Conservation (phyloP, 768 basidiomycete species). For the Mycena pura region DNA sequence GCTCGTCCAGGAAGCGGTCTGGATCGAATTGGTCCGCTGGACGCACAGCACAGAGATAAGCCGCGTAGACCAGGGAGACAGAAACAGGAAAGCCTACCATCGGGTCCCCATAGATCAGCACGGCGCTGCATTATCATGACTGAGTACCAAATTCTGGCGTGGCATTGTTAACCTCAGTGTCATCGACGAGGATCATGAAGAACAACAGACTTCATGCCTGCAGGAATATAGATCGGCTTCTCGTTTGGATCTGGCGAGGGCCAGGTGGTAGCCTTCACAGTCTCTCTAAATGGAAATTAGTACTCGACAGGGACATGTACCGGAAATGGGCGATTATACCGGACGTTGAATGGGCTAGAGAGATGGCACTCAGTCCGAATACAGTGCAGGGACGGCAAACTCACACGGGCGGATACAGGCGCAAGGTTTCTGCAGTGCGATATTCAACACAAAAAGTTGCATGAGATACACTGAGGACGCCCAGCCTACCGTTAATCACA, state of each 20-base stretch:
- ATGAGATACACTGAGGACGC: background rate
- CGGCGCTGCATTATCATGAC: slow-evolving; percentile 43
- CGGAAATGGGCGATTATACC: slow-evolving; percentile 7
- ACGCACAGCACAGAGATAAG: slow-evolving; percentile 50
- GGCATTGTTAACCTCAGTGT: no score
- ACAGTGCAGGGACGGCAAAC: slow-evolving; percentile 14
- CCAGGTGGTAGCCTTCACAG: slow-evolving; percentile 38
- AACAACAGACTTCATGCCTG: slow-evolving; percentile 34
- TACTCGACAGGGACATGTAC: background rate
- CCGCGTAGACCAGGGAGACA: slow-evolving; percentile 33
- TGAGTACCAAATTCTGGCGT: slow-evolving; percentile 42
- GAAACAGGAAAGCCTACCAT: slow-evolving; percentile 39
- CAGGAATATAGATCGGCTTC: slow-evolving; percentile 44
- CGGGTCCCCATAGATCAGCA: slow-evolving; percentile 55
- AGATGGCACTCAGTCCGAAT: background rate
- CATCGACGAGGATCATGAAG: background rate
- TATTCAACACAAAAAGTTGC: background rate
- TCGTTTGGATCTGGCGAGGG: slow-evolving; percentile 33
- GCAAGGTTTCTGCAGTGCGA: slow-evolving; percentile 49
- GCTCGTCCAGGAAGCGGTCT: slow-evolving; percentile 55
- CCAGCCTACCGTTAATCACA: slow-evolving; percentile 51
- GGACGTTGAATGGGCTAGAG: slow-evolving; percentile 17
- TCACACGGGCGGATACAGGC: slow-evolving; percentile 60
- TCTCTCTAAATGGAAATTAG: slow-evolving; percentile 6
- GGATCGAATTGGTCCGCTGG: slow-evolving; percentile 58